Conservation (phyloP, 108 stramenopile species). For the Cyclotella atomus region DNA sequence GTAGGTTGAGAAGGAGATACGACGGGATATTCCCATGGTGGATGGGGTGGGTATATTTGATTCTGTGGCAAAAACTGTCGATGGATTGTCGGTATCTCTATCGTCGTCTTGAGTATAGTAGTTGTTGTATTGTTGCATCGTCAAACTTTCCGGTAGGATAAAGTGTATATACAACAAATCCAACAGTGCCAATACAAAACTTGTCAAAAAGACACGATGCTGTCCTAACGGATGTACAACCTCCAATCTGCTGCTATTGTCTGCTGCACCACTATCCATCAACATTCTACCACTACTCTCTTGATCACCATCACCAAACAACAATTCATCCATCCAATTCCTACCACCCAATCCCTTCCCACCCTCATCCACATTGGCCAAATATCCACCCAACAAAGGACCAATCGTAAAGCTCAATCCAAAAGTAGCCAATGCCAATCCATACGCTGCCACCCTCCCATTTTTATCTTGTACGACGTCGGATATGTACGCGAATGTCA, state of each 20-base stretch:
- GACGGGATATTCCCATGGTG: constrained; percentile 36
- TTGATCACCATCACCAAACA: constrained; percentile 6
- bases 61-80: constrained; percentile 26
- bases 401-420: constrained; percentile 96
- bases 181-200: constrained; percentile 66
- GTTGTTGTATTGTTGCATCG: constrained; percentile 15
- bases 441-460: constrained; percentile 93
- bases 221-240: constrained; percentile 52
- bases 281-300: background rate
- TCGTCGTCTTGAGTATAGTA: background rate
- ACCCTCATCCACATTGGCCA: constrained; percentile 57
- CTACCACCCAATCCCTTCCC: constrained; percentile 43
- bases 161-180: constrained; percentile 81
- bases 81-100: background rate
- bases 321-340: constrained; percentile 49
- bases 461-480: constrained; percentile 85
- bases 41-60: constrained; percentile 37
- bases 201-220: constrained; percentile 70
- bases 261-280: too few relatives aligned
- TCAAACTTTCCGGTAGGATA: constrained; percentile 74
- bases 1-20: constrained; percentile 31
- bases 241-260: constrained; percentile 3
- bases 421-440: constrained; percentile 95
- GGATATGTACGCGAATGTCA: constrained; percentile 97
- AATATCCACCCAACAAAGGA: constrained; percentile 94